A percentile compares a stretch with the other conserved stretches of the same genome.
These are phyloP conservation scores for Psidium friedrichsthalianum DNA, from an alignment of 345 rosid species.

Conservation along the genomic window DNA sequence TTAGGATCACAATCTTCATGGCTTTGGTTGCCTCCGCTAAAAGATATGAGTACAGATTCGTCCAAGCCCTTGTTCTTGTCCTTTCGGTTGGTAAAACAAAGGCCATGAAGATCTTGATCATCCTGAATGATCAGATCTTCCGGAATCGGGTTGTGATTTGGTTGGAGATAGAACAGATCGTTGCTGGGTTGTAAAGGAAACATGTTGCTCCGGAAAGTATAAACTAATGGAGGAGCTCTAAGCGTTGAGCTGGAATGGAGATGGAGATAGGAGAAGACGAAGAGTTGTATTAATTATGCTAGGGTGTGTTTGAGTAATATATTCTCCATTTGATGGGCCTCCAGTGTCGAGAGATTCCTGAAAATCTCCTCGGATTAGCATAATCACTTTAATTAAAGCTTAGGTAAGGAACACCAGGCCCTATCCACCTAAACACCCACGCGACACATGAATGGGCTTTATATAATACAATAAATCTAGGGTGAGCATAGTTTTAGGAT, in stretches of 20 bases:
- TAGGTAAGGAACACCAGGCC: not conserved
- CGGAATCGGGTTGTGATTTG: not conserved
- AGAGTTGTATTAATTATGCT: not conserved
- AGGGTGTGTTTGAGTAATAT: not conserved
- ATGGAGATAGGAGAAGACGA: not conserved
- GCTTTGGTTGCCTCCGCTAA: not conserved
- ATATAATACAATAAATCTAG: not conserved
- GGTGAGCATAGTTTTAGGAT: too few species aligned
- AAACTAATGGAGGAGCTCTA: not conserved
- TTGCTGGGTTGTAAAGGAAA: not conserved
- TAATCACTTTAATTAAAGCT: not conserved
- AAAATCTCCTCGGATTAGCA: not conserved
- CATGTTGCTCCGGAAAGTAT: not conserved
- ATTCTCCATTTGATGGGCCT: not conserved
- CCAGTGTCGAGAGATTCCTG: not conserved
- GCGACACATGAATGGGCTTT: not conserved
- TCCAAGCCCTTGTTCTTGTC: not conserved
- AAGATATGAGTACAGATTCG: not conserved
- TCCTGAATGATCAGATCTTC: not conserved
- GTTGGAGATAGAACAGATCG: not conserved
- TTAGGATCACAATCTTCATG: slow-evolving; percentile 7
- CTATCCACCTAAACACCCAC: not conserved
- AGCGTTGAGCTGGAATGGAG: not conserved
- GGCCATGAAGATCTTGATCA: not conserved
- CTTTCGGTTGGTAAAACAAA: not conserved